Evolutionary conservation across 2,329 filamentous ascomycete genomes (phyloP).

Genomic region (Colletotrichum tofieldiae): DNA sequence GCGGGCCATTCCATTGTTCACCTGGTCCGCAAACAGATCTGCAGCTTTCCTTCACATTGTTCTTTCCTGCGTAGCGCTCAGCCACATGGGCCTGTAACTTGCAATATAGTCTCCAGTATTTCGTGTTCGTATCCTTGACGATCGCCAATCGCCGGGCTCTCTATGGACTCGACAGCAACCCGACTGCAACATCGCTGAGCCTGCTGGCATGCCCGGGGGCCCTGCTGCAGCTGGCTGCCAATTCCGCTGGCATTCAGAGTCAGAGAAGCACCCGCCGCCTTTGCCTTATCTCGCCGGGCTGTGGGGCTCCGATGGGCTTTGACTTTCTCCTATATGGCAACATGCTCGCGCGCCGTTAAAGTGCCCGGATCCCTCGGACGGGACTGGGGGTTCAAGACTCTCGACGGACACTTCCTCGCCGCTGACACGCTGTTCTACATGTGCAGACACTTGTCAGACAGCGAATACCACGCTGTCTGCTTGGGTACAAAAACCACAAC

Average conservation of each 20-base stretch:
- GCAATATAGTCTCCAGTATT: slow-evolving; percentile 10
- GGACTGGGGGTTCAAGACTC: neutral
- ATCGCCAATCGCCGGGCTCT: slow-evolving; percentile 21
- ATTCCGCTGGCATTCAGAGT: neutral
- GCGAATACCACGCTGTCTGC: too few relatives aligned
- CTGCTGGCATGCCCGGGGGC: neutral
- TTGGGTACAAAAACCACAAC: neutral
- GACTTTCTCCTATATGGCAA: neutral
- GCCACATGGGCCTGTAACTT: neutral
- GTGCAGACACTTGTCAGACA: neutral
- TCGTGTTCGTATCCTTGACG: slow-evolving; percentile 39
- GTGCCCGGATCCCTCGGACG: slow-evolving; percentile 23
- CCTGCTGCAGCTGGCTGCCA: neutral
- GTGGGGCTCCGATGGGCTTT: slow-evolving; percentile 5
- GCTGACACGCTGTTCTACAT: neutral
- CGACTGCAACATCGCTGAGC: slow-evolving; percentile 26
- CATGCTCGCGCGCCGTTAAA: slow-evolving; percentile 9
- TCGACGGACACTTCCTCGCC: neutral
- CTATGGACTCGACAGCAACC: slow-evolving; percentile 17
- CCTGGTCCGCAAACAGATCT: neutral
- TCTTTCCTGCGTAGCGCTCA: neutral
- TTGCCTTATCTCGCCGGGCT: slow-evolving; percentile 28
- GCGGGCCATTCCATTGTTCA: neutral
- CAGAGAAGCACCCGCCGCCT: neutral
- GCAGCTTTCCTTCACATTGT: neutral